Base-by-base conservation (phyloP, 768 basidiomycete species). In the Calocybe gangraenosa region DNA sequence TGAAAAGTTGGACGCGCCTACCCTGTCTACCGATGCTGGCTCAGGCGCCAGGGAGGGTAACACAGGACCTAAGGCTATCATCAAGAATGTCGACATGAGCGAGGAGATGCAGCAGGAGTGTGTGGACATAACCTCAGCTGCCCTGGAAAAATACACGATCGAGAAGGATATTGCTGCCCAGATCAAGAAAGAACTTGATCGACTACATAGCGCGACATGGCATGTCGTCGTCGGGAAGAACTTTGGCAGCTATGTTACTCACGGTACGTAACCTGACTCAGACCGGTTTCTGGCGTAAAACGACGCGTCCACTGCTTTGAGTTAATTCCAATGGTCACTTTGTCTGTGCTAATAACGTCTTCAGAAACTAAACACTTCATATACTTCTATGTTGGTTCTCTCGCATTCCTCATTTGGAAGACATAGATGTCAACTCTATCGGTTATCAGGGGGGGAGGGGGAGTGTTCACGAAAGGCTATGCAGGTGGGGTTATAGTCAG, bases 211-310 rank as follows among this genome's bases (percentile, higher is more conserved):
- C 19, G 82, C 90, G 46, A 96, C 94, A 56, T 98, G 95, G 95
- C 95, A 98, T 65, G 92, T 93, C 65, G 93, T 98, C 54, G 95
- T 95, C 40, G 95, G 95, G 49, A 97, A 95, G 76, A 96, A 97
- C 73, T 97, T 95, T 80, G 94, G 94, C 40, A 92, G 89, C 70
- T 97, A 94, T 63, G 94, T 97, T 34, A 96, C 94, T 36, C 94
- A 96, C 60, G 94, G 93, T 95, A 55, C 57, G 84, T 66, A 23
- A 43, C 48, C 20, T n/a, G 48, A 47, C 46, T 44, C 46, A 41
- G 46, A 19, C 13, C 25, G 15, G 42, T 35, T 15, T 41, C 20
- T 33, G 15, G 23, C 20, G 9, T 40, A 17, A 43, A 46, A 46
- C 53, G 42, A 61, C 63, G 60, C 57, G 60, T 57, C 50, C 46